A percentile compares a stretch with the other conserved stretches of the same genome.
These are phyloP conservation scores for Tuber umbilicatum DNA, from an alignment of 495 filamentous ascomycete genomes.

Conservation along the genomic window DNA sequence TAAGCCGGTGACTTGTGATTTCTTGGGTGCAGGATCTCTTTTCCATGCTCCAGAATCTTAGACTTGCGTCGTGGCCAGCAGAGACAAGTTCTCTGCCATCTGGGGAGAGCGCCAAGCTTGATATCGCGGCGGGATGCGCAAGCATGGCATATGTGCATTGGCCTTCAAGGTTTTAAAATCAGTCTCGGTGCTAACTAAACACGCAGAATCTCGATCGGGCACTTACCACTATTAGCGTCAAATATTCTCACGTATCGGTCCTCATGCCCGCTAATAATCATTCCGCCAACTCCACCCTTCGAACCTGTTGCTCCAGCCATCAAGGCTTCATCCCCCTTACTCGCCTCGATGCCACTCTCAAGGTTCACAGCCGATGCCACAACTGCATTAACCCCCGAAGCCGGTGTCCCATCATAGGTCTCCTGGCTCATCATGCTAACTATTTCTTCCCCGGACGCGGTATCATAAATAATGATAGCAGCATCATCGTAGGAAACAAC, in stretches of 20 bases:
- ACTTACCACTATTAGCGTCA: slow-evolving; percentile 95
- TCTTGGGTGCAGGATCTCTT: slow-evolving; percentile 90
- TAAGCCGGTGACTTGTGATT: slow-evolving; percentile 78
- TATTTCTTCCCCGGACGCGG: slow-evolving; percentile 81
- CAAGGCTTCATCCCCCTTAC: slow-evolving; percentile 60
- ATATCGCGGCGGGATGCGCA: slow-evolving; percentile 86
- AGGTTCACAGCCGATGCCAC: slow-evolving; percentile 78
- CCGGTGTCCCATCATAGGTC: slow-evolving; percentile 79
- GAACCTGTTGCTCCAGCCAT: slow-evolving; percentile 76
- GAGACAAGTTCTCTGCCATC: slow-evolving; percentile 92
- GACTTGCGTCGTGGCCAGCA: slow-evolving; percentile 86
- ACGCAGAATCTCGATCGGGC: neutral
- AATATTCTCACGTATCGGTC: slow-evolving; percentile 94
- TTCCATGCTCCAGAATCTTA: slow-evolving; percentile 97
- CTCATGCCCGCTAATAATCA: slow-evolving; percentile 91
- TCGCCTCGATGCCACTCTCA: slow-evolving; percentile 51
- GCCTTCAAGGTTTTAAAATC: slow-evolving; percentile 49
- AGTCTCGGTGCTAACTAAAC: neutral
- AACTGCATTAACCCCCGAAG: slow-evolving; percentile 82
- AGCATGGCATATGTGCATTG: slow-evolving; percentile 99
- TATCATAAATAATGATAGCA: slow-evolving; percentile 84
- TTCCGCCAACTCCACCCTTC: slow-evolving; percentile 76
- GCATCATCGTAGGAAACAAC: slow-evolving; percentile 89
- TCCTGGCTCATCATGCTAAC: slow-evolving; percentile 85
- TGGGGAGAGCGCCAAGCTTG: slow-evolving; percentile 79